Evolutionary conservation across 176 grass and related monocot genomes (phyloP), one percentile per base, ranked within the genome.

Genomic region (Avena sativa): DNA sequence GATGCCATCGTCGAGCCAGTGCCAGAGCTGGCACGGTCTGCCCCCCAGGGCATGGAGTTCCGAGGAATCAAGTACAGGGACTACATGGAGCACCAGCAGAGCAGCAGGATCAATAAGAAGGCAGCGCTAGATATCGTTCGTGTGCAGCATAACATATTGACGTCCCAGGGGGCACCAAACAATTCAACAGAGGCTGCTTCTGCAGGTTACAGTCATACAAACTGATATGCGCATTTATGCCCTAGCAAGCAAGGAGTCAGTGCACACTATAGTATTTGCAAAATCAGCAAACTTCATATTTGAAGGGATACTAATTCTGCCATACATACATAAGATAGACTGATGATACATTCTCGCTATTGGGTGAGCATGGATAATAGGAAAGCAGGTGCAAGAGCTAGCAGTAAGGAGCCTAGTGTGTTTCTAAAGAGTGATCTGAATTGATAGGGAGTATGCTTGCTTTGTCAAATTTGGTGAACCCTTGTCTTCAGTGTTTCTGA

Each of bases 11-110:
- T 95, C 1, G 88, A 88, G 74, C 96, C 96, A 11, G 9, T 88
- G 1, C 38, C 78, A 5, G 87, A 91, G 51, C 78, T 95, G 81
- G 89, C 89, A 68, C 46, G n/a, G 23, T 11, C 49, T 76, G 71
- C 40, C 19, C 79, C 85, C 43, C 67, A 7, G 20, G 81, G 78
- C 9, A 48, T 83, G 16, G 30, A 79, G 78, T 95, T 93, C 83
- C 66, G 90, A 1, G 86, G 90, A 72, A 61, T 93, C 71, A 93
- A 23, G 56, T 98, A 92, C 32, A 44, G 55, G 4, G 91, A 98
- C 47, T 95, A 92, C 83, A 56, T 95, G 74, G 91, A 86, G 78
- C 71, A 80, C 23, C 96, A 98, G 51, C 93, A 98, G 86, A 89
- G 86, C 61, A 92, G 74, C 48, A 76, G 4, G 55, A 79, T 98